Evolutionary conservation across 345 rosid genomes (phyloP), one percentile per base, ranked within the genome.

Genomic region (Populus davidiana): DNA sequence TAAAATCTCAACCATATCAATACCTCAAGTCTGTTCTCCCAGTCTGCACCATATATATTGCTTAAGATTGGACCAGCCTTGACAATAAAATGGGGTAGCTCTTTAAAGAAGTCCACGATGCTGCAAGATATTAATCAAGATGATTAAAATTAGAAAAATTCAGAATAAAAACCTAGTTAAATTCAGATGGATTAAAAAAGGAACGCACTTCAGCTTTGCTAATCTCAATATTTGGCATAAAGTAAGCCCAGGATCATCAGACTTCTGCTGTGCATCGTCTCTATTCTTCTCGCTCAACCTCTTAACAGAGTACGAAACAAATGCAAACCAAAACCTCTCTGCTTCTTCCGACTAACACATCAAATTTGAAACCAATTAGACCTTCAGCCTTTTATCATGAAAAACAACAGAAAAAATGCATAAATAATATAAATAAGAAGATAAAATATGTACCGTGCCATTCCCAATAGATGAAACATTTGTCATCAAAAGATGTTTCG

Each of bases 21-120:
- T 87, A 95, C 99, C 98, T 95, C 93, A n/a, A 95, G 96, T 78
- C 83, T 90, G 77, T 68, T 88, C 86, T 92, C 92, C 97, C 99
- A 95, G 78, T 91, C 97, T 64, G 87, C 80, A 63, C 99, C 98
- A 79, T 92, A 88, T 43, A 84, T 75, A 54, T 84, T 83, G 78
- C 89, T 77, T 66, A 95, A 79, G 11, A 91, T 81, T 76, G 96
- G 87, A 83, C 91, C 93, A 69, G 96, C 91, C 87, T 95, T 95
- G 74, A 90, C 87, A 76, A 90, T 83, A 91, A 90, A 93, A 76
- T 93, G 99, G 81, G 97, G 98, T 49, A 92, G 84, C 87, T 95
- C 98, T 79, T 85, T 92, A 75, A 95, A 93, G 79, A 95, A 95
- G 80, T 93, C 97, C 61, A 88, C 88, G 49, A 95, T 84, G 71